phyloP scores from a whole-genome alignment of 805 yeast species.

The Zygotorulaspora chibaensis region DNA sequence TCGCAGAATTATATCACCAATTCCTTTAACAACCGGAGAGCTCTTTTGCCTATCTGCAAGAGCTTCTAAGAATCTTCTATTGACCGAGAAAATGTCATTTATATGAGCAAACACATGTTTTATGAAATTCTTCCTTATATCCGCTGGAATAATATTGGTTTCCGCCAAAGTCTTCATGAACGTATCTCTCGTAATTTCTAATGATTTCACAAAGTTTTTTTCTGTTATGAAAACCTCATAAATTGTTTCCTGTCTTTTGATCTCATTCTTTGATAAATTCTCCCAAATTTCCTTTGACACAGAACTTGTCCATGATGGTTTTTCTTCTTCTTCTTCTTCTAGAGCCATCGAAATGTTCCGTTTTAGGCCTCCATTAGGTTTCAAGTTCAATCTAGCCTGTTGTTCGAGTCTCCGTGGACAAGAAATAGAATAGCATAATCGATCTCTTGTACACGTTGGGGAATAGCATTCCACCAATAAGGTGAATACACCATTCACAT shows the following conservation, averaged over 20 bases:
- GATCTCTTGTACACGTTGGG: conserved; percentile 89
- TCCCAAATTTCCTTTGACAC: conserved; percentile 79
- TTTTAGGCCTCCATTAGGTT: conserved; percentile 78
- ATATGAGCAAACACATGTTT: conserved; percentile 89
- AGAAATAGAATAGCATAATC: conserved; percentile 88
- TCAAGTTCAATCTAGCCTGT: conserved; percentile 86
- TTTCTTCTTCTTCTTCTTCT: conserved; percentile 68
- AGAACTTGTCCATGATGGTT: conserved; percentile 88
- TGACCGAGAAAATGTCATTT: conserved; percentile 78
- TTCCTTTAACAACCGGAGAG: conserved; percentile 74
- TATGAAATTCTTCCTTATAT: conserved; percentile 85
- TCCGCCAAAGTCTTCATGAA: conserved; percentile 90
- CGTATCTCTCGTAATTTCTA: conserved; percentile 88
- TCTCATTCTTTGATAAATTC: conserved; percentile 73
- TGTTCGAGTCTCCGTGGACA: conserved; percentile 95
- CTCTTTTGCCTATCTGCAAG: conserved; percentile 81
- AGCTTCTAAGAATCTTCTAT: conserved; percentile 82
- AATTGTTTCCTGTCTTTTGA: conserved; percentile 90
- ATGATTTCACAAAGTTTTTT: conserved; percentile 89
- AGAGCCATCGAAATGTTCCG: conserved; percentile 47
- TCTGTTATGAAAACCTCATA: conserved; percentile 93
- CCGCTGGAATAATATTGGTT: conserved; percentile 80
- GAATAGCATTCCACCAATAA: conserved; percentile 91
- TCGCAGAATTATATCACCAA: conserved; percentile 85
- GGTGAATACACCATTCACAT: conserved; percentile 88